Evolutionary conservation across 495 filamentous ascomycete genomes (phyloP), one percentile per base, ranked within the genome.

Genomic region (Penicillium angulare): DNA sequence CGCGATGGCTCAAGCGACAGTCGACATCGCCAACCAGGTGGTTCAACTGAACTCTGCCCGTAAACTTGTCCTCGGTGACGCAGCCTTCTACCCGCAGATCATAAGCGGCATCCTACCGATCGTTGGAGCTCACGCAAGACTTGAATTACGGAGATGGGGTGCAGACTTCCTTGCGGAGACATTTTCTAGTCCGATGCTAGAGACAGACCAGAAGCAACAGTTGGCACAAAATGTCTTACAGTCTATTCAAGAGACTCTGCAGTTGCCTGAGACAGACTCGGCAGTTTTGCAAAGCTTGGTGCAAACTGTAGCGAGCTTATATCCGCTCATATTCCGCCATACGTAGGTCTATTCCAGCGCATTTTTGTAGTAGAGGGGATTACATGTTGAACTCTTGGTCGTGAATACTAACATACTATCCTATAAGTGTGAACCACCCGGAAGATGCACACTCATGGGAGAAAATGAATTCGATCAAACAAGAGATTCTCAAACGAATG

Each of bases 101-200:
- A 81, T 97, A 48, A 87, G 87, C 65, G 89, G 88, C 21, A 89
- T 96, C 48, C 79, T 97, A 4, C 90, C 91, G 18, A 90, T 97
- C 61, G 86, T 97, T 60, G 86, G 86, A 24, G 80, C 86, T n/a
- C 74, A 78, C 43, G 74, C 86, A 36, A 76, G 77, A 33, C 67
- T 96, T 16, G 89, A 95, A 68, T 71, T 97, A 57, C 86, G 89
- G 68, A 78, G 92, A 85, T 99, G 95, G 95, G 95, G 91, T 18
- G 84, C 91, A 18, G 90, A 97, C 21, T 99, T 99, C 66, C 76
- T 99, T 31, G 92, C 95, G 32, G 93, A 99, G 75, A 89, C 91
- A 3, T 96, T 99, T 69, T 85, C 95, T 16, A 91, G 86, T 36
- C 93, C 93, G 12, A 81, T 84, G 27, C 75, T 97, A 56, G 66